These are phyloP conservation scores for Wickerhamomyces canadensis DNA, from an alignment of 805 yeast genomes.

Conservation along the genomic window DNA sequence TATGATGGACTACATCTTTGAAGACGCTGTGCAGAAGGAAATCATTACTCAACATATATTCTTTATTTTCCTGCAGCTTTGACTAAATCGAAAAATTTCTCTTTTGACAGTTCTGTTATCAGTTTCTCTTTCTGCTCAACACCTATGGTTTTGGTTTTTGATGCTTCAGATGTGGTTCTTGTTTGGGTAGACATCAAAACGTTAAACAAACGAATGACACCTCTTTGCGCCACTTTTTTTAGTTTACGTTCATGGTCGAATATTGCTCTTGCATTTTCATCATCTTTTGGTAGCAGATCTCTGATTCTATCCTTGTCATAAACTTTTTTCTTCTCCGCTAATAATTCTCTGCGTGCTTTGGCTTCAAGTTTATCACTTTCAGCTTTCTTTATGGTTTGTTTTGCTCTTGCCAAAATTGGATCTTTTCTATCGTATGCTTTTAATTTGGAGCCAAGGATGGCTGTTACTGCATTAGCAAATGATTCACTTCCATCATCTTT, in stretches of 20 bases:
- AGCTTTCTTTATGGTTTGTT: slow-evolving; percentile 58
- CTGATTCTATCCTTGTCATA: slow-evolving; percentile 64
- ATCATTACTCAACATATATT: too few species aligned
- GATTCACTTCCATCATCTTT: slow-evolving; percentile 66
- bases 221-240: slow-evolving; percentile 80
- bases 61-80: slow-evolving; percentile 61
- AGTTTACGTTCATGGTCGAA: slow-evolving; percentile 64
- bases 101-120: slow-evolving; percentile 78
- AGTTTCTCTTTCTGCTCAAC: slow-evolving; percentile 49
- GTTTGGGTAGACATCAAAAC: slow-evolving; percentile 79
- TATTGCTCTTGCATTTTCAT: slow-evolving; percentile 48
- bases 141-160: slow-evolving; percentile 37
- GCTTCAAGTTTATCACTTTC: slow-evolving; percentile 79
- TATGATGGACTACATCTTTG: too few species aligned
- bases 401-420: slow-evolving; percentile 87
- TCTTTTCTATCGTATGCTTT: slow-evolving; percentile 87
- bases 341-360: slow-evolving; percentile 68
- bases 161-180: slow-evolving; percentile 45
- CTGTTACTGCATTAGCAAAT: slow-evolving; percentile 78
- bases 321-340: slow-evolving; percentile 63
- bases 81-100: slow-evolving; percentile 82
- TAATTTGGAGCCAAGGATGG: slow-evolving; percentile 76
- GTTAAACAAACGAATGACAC: slow-evolving; percentile 80
- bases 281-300: slow-evolving; percentile 61
- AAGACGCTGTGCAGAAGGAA: too few species aligned